A percentile compares a stretch with the other conserved stretches of the same genome.
phyloP scores from a whole-genome alignment of 305 asterid species.

The Striga hermonthica region DNA sequence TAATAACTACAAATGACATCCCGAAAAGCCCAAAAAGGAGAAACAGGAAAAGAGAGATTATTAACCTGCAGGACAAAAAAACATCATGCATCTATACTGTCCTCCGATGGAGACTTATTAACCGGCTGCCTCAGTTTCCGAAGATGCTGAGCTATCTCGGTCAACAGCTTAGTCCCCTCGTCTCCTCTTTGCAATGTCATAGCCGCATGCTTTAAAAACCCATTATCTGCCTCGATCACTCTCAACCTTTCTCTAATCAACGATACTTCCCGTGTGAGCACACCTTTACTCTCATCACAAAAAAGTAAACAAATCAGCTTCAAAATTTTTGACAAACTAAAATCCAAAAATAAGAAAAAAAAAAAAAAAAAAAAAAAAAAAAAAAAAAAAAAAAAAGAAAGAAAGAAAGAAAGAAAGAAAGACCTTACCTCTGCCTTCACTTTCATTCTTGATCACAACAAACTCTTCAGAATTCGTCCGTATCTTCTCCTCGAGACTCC shows the following conservation, averaged over 20 bases:
- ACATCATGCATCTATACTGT: constrained; percentile 24
- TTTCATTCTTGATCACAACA: constrained; percentile 30
- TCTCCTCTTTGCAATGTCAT: constrained; percentile 67
- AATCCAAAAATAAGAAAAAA: too few relatives aligned
- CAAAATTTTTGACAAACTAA: too few relatives aligned
- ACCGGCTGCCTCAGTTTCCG: constrained; percentile 45
- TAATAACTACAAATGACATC: too few relatives aligned
- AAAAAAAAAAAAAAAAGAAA: too few relatives aligned
- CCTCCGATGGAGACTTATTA: constrained; percentile 18
- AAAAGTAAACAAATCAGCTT: background rate
- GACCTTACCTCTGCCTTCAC: constrained; percentile 36
- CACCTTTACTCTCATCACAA: constrained; percentile 33
- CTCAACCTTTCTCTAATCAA: constrained; percentile 61
- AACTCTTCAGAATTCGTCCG: constrained; percentile 30
- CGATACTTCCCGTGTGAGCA: constrained; percentile 55
- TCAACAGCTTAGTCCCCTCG: constrained; percentile 67
- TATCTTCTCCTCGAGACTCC: constrained; percentile 47
- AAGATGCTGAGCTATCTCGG: constrained; percentile 78
- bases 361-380: too few relatives aligned
- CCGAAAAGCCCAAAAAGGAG: too few relatives aligned
- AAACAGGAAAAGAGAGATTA: too few relatives aligned
- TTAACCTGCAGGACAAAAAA: constrained; percentile 21
- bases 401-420: too few relatives aligned
- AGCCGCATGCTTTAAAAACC: constrained; percentile 77
- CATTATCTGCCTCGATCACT: constrained; percentile 82